Conservation (phyloP, 2,329 filamentous ascomycete genomes). For the Onygena corvina region DNA sequence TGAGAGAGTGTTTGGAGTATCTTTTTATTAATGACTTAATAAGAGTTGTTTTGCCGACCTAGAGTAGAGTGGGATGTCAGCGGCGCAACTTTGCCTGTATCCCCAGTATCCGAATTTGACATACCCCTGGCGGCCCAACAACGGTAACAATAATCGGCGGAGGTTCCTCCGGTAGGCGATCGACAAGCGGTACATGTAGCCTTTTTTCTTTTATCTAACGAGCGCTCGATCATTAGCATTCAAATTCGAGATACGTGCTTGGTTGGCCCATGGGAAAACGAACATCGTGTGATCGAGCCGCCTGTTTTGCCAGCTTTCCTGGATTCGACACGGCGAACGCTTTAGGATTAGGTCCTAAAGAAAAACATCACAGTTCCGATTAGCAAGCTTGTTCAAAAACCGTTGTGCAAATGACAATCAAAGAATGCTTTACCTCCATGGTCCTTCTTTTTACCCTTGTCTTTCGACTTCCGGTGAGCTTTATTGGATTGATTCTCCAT, state of each 20-base stretch:
- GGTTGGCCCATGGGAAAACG: conserved; percentile 13
- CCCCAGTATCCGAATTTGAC: conserved; percentile 15
- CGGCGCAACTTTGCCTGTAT: neutral
- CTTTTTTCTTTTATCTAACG: conserved; percentile 84
- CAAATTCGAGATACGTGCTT: neutral
- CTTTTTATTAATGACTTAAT: conserved; percentile 87
- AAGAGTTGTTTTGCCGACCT: conserved; percentile 78
- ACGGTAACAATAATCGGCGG: conserved; percentile 87
- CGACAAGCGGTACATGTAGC: conserved; percentile 89
- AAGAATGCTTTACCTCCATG: conserved; percentile 11
- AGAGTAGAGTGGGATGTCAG: conserved; percentile 6
- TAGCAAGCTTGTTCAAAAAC: neutral
- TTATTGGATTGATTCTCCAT: conserved; percentile 80
- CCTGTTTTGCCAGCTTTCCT: conserved; percentile 63
- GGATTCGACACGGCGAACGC: conserved; percentile 77
- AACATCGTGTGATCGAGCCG: conserved; percentile 45
- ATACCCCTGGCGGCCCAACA: conserved; percentile 81
- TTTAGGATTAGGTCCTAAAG: conserved; percentile 66
- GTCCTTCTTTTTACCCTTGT: conserved; percentile 60
- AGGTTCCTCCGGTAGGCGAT: conserved; percentile 88
- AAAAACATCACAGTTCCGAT: neutral
- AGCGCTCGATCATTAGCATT: conserved; percentile 13
- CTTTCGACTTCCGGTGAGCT: conserved; percentile 74
- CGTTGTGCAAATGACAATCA: neutral
- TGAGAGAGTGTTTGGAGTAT: conserved; percentile 90